Evolutionary conservation across 1,284 basidiomycete species (phyloP), one percentile per base, ranked within the genome.

Genomic region (Pseudozyma sp.): DNA sequence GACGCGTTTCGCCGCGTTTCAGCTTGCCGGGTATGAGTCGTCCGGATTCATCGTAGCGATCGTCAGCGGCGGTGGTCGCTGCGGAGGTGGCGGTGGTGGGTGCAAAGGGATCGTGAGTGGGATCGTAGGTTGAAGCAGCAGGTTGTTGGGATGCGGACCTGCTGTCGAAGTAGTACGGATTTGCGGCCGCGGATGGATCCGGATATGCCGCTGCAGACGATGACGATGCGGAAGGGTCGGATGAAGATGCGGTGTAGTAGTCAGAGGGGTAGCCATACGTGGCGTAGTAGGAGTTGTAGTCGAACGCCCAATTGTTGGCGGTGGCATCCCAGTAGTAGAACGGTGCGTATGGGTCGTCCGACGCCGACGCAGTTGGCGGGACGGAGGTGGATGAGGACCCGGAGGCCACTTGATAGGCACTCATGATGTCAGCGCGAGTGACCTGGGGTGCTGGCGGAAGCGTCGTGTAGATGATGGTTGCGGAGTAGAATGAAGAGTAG

Each of bases 1-100:
- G 91, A 49, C 97, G 88, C 86, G 95, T 97, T 49, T 94, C 93
- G 57, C 94, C 93, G 33, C 46, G 46, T 84, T 93, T 94, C 1
- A 84, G 66, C 10, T 71, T 67, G n/a, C 81, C 83, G 0, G 80
- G 70, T 24, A 81, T 70, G 49, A 65, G 29, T n/a, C 63, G 56
- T 10, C 68, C 71, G 11, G 68, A 16, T 24, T 64, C 63, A 50
- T 69, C 69, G 50, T 63, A 62, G 9, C 66, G 54, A 1, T 39
- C 4, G 3, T 54, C 33, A 7, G 49, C 10, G 8, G 49, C 19
- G 46, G 30, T 4, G 7, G 37, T 31, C 8, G 35, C 4, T n/a
- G 46, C 16, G 19, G 61, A 7, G 42, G 56, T 42, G 33, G 59
- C 42, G 9, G 68, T 4, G 29, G 60, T 31, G 13, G 65, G 37